Base-by-base conservation (phyloP, 2,329 filamentous ascomycete genomes). In the Colletotrichum acutatum region DNA sequence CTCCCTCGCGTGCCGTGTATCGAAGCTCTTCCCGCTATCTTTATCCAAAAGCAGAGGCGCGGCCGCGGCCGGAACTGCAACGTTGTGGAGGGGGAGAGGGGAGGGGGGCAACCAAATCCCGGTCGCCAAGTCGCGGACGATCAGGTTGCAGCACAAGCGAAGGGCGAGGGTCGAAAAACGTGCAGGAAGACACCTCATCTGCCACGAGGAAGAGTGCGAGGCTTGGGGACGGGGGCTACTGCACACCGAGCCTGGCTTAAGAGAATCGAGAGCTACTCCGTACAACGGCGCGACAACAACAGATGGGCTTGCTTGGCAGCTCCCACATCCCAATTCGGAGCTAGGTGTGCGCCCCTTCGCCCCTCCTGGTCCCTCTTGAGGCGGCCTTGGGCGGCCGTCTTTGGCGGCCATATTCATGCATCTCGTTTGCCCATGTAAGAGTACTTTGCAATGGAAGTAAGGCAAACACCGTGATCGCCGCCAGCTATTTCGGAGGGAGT, bases 1-100 rank as follows among this genome's bases (percentile, higher is more conserved):
- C 64, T 52, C 52, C 58, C 57, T 58, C 42, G 59, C 16, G 46
- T 70, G 60, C 57, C 42, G 60, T 59, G 66, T 61, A 54, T 70
- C 59, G 46, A 70, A 42, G 53, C 37, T 52, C n/a, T 16, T 24
- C 24, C 53, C n/a, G 53, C 52, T 26, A 11, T 49, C 49, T 26
- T 59, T 54, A 30, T 32, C 32, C 24, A 26, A 12, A 12, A 24
- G 42, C 42, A 49, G n/a, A 56, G 24, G 42, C 62, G 37, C 37
- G 16, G 54, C 56, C n/a, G 14, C 53, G 26, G 37, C n/a, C 22
- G 57, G 58, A 58, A 53, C 26, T 46, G 54, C 11, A 61, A 68
- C 28, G 57, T 58, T n/a, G 24, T 49, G 19, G 42, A 49, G 58
- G 46, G 54, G 14, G 32, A 12, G 11, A 4, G 32, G 32, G 12